Evolutionary conservation across 2,329 filamentous ascomycete species (phyloP), one percentile per base, ranked within the genome.

Genomic region (Thielaviopsis euricoi): DNA sequence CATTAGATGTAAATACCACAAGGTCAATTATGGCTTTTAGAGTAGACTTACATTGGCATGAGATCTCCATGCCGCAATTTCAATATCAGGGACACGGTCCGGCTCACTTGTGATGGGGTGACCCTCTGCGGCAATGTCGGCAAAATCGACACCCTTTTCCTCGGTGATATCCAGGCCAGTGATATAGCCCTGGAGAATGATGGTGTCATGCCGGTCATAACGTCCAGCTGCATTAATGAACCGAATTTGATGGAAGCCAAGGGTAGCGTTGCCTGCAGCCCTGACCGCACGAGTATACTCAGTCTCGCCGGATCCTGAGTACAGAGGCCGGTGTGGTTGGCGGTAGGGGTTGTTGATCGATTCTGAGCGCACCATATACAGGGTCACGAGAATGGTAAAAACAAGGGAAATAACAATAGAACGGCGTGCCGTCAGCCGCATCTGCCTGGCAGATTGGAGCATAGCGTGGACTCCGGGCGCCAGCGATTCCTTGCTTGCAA

Each of bases 11-110:
- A 33, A 33, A 33, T 6, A 33, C 29, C 6, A 33, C 33, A 21
- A 23, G 21, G 12, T 51, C n/a, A n/a, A n/a, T 17, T 25, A 29
- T 17, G 29, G 15, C 10, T 40, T 15, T 51, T 43, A 37, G 19
- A n/a, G 23, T 29, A 25, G 12, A 58, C 60, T 46, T 60, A 66
- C 64, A 52, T 67, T 67, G 4, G 65, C 65, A 53, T 67, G 66
- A 5, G 66, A 64, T 49, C 66, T 57, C 61, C 62, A 67, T 58
- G 64, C 65, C 4, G 63, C 65, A 37, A 63, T 65, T 49, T 67
- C 64, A 4, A 60, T 57, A 13, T 29, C 57, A 22, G 62, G 63
- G 23, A 67, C 50, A 6, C 51, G 49, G 3, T 55, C 57, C 6
- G 61, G 62, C 1, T 62, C 57, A 25, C 63, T 63, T n/a, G 60